phyloP scores from a whole-genome alignment of 2,329 filamentous ascomycete species.

The Drechslerella coelobrocha region DNA sequence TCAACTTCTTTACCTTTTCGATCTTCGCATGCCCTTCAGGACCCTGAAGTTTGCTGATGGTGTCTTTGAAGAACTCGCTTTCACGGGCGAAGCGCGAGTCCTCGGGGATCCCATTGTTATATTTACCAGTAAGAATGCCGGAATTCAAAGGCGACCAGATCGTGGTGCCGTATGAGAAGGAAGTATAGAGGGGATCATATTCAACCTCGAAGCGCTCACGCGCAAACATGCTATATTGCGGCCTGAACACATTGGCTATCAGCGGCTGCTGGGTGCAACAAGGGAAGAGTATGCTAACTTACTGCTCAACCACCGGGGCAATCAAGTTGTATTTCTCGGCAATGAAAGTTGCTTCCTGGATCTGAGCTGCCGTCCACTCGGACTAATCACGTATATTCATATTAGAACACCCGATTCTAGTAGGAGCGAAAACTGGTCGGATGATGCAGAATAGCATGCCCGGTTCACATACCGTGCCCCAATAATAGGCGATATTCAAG shows the following conservation, averaged over 20 bases:
- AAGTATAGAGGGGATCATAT: constrained; percentile 63
- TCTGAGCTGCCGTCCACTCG: constrained; percentile 68
- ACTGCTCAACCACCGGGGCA: constrained; percentile 64
- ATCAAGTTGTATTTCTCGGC: constrained; percentile 68
- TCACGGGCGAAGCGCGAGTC: constrained; percentile 68
- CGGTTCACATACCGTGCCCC: constrained; percentile 62
- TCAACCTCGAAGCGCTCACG: constrained; percentile 69
- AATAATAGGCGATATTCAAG: constrained; percentile 69
- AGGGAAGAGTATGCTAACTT: neutral
- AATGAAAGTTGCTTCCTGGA: constrained; percentile 66
- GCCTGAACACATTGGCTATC: constrained; percentile 52
- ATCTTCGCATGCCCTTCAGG: constrained; percentile 64
- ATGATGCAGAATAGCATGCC: neutral
- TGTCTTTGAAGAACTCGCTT: constrained; percentile 66
- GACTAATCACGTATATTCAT: constrained; percentile 49
- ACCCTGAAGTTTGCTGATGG: constrained; percentile 63
- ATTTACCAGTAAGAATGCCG: constrained; percentile 69
- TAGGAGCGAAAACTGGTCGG: neutral
- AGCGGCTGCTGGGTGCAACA: neutral
- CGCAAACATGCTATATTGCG: constrained; percentile 69
- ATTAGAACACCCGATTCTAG: neutral
- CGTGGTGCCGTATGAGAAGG: constrained; percentile 55
- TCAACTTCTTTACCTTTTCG: constrained; percentile 66
- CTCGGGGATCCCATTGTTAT: constrained; percentile 69
- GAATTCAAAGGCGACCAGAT: constrained; percentile 66